Percentiles rank a stretch among this genome's conserved stretches.
Conservation (phyloP, 176 grass and related monocot species). For the Cocos nucifera region DNA sequence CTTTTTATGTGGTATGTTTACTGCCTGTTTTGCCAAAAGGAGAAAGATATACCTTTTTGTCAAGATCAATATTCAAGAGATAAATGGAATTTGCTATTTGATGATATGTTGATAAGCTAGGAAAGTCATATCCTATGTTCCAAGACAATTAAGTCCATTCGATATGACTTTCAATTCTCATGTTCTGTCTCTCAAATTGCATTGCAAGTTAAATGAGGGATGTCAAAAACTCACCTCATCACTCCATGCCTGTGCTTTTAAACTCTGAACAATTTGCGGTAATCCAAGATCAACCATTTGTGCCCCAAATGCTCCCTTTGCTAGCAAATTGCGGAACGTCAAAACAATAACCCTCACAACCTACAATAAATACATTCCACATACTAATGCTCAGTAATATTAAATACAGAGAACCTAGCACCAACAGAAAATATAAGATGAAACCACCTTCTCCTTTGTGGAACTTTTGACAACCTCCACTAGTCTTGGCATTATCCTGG, state of each 20-base stretch:
- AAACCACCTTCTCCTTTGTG: constrained; percentile 88
- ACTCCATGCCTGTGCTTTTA: constrained; percentile 94
- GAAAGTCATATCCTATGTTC: too few relatives aligned
- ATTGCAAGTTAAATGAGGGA: too few relatives aligned
- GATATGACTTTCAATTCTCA: too few relatives aligned
- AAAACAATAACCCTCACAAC: constrained; percentile 87
- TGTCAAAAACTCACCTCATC: constrained; percentile 61
- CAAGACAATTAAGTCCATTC: too few relatives aligned
- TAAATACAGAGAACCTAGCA: background rate
- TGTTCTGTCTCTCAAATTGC: too few relatives aligned
- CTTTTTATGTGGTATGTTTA: too few relatives aligned
- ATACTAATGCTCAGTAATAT: too few relatives aligned
- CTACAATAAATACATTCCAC: constrained; percentile 31
- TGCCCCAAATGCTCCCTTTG: constrained; percentile 72
- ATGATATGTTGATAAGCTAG: too few relatives aligned
- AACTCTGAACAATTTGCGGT: constrained; percentile 75
- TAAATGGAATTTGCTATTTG: too few relatives aligned
- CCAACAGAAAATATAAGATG: background rate
- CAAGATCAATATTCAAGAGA: too few relatives aligned
- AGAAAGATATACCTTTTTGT: too few relatives aligned
- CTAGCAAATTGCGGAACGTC: constrained; percentile 72
- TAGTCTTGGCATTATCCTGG: constrained; percentile 80
- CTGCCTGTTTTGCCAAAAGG: too few relatives aligned
- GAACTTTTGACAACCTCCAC: constrained; percentile 90
- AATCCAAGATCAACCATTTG: constrained; percentile 98